Percentiles rank a stretch among this genome's conserved stretches.
These are phyloP conservation scores for Arxiozyma bovina DNA, from an alignment of 1,139 yeast genomes.

Conservation along the genomic window DNA sequence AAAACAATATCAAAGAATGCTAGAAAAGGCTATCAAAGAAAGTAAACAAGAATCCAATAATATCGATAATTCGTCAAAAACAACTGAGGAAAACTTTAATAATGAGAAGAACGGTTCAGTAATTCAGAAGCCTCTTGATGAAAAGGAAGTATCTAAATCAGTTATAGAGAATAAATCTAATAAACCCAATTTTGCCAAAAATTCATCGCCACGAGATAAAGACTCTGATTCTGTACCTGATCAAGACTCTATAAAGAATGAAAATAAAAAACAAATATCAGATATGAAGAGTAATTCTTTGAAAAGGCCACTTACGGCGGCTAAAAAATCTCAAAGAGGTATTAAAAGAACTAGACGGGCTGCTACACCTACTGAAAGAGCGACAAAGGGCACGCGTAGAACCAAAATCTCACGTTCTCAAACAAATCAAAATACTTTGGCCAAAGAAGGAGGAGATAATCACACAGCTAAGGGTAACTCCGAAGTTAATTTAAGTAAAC, in stretches of 20 bases:
- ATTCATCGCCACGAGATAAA: not conserved
- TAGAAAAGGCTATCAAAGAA: slow-evolving; percentile 34
- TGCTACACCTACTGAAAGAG: slow-evolving; percentile 1
- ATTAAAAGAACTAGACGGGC: slow-evolving; percentile 1
- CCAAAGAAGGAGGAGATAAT: slow-evolving; percentile 10
- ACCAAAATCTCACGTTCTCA: slow-evolving; percentile 3
- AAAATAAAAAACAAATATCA: not conserved
- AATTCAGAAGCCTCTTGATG: not conserved
- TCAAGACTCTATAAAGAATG: not conserved
- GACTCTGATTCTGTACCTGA: not conserved
- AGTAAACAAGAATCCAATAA: slow-evolving; percentile 28
- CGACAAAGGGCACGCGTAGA: not conserved
- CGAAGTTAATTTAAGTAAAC: slow-evolving; percentile 42
- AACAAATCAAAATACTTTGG: slow-evolving; percentile 1
- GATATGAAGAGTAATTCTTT: not conserved
- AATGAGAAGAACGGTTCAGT: not conserved
- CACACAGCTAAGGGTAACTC: slow-evolving; percentile 17
- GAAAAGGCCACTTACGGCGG: not conserved
- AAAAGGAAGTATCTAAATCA: not conserved
- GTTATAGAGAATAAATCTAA: not conserved
- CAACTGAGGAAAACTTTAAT: not conserved
- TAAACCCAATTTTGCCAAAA: not conserved
- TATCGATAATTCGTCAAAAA: not conserved
- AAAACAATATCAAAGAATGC: slow-evolving; percentile 33
- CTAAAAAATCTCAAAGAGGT: slow-evolving; percentile 1